Base-by-base conservation (phyloP, 805 yeast genomes). In the Candida parachauliodes region DNA sequence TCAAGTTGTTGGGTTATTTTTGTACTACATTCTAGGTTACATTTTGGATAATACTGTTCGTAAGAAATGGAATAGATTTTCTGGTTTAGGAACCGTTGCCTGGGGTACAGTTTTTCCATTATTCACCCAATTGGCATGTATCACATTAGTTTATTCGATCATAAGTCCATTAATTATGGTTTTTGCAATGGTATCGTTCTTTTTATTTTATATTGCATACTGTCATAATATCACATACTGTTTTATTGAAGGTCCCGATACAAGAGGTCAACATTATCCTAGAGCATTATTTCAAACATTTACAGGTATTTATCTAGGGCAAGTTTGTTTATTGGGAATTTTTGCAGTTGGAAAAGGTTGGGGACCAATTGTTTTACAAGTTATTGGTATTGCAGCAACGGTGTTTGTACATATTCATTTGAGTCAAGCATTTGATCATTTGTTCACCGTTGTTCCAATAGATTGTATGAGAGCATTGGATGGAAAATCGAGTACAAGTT, bases 341-440 rank as follows among this genome's bases (percentile, higher is more conserved):
- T 89, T 88, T 56, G 85, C 78, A 12, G 94, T 91, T 39, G 88
- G 94, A 44, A 87, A 87, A 69, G 83, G 94, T 28, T 91, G 96
- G 96, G 98, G 96, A 31, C 95, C 96, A 25, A 72, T 88, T 46
- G 85, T 81, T 3, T 62, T 91, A 37, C 86, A 84, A 57, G 80
- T 78, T 1, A 69, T 89, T 36, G 68, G 83, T 28, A 51, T 87
- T 10, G 75, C 72, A 7, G 59, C 72, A 46, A 87, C 97, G 0
- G 74, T 74, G 3, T 81, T 86, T 54, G 70, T 76, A 41, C 96
- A 91, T 51, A 12, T 77, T 21, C 74, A 77, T 45, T 59, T 91
- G 54, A 76, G 72, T 44, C 44, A 54, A 7, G 87, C 96, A 0
- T 86, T 88, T 54, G 81, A 74, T 40, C 69, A 73, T 9, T 66